Percentiles rank a stretch among this genome's conserved stretches.
phyloP scores from a whole-genome alignment of 2,329 filamentous ascomycete genomes.

The Leptosphaerulina australis region DNA sequence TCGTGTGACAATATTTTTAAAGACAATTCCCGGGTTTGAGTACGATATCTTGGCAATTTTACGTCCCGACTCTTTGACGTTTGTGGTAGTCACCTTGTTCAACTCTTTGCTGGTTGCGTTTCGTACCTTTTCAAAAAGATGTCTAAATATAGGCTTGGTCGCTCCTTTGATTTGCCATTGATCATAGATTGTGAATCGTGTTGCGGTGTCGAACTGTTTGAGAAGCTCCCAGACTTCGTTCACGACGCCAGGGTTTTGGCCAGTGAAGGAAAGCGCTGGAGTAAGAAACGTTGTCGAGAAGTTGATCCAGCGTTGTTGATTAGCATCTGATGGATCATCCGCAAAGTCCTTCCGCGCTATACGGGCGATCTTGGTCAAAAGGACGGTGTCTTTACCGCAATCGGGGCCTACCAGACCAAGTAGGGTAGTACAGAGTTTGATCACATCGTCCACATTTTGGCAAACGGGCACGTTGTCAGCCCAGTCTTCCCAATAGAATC shows the following conservation, averaged over 20 bases:
- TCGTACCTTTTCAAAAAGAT: constrained; percentile 76
- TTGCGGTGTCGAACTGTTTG: constrained; percentile 74
- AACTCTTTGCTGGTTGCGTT: constrained; percentile 83
- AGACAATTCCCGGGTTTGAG: constrained; percentile 88
- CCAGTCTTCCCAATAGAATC: constrained; percentile 99
- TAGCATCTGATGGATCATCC: constrained; percentile 71
- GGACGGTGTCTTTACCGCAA: constrained; percentile 79
- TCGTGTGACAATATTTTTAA: constrained; percentile 84
- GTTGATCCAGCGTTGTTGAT: constrained; percentile 80
- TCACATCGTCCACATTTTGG: constrained; percentile 87
- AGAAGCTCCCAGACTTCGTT: constrained; percentile 87
- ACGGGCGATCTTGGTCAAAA: constrained; percentile 81
- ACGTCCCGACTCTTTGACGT: constrained; percentile 83
- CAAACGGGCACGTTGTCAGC: constrained; percentile 90
- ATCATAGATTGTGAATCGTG: constrained; percentile 85
- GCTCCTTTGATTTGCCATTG: constrained; percentile 72
- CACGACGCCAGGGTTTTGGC: constrained; percentile 80
- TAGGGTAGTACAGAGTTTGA: constrained; percentile 82
- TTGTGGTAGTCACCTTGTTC: constrained; percentile 87
- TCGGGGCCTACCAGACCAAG: constrained; percentile 86
- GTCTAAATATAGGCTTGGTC: constrained; percentile 69
- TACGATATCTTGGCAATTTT: constrained; percentile 90
- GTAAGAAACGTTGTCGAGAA: constrained; percentile 84
- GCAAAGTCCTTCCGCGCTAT: constrained; percentile 80
- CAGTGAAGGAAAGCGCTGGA: constrained; percentile 84